Base-by-base conservation (phyloP, 108 stramenopile species). In the Nitzschia palea region DNA sequence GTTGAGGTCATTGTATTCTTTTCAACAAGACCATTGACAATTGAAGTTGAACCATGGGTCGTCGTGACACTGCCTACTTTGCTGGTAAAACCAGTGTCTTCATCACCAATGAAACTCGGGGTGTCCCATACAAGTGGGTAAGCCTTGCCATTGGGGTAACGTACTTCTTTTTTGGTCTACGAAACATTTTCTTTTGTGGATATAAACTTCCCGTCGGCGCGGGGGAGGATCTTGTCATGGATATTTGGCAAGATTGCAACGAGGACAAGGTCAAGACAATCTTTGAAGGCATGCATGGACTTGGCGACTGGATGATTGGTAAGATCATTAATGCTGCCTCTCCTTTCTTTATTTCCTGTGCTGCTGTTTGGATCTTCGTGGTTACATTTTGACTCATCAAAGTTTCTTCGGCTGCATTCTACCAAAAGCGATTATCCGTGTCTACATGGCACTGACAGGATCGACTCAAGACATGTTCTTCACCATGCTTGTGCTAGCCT, bases 41-140 rank as follows among this genome's bases (percentile, higher is more conserved):
- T n/a, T n/a, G n/a, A n/a, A n/a, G n/a, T n/a, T n/a, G n/a, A n/a
- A n/a, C n/a, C n/a, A n/a, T n/a, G n/a, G n/a, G n/a, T n/a, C n/a
- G n/a, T n/a, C 55, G 55, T 34, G 55, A 56, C 89, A 23, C 37
- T 40, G 37, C 37, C 37, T 40, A 10, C 37, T 40, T 40, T 14
- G 37, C 37, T 10, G 37, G 37, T 8, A 40, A 40, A 14, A 40
- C 37, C 14, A 40, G 37, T 14, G 8, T 40, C 10, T 40, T 8
- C 10, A 40, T 40, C 14, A 40, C 37, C 10, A 14, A 40, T 8
- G 37, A 40, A 14, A 40, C 37, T 40, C 37, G 37, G 10, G 37
- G 37, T 40, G 37, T 40, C 14, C 37, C 37, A 10, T 40, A 40
- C 37, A 40, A 40, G 37, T 40, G 37, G 37, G 37, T 40, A 8